Evolutionary conservation across 352 stramenopile species (phyloP).

Genomic region (Globisporangium mamillatum): DNA sequence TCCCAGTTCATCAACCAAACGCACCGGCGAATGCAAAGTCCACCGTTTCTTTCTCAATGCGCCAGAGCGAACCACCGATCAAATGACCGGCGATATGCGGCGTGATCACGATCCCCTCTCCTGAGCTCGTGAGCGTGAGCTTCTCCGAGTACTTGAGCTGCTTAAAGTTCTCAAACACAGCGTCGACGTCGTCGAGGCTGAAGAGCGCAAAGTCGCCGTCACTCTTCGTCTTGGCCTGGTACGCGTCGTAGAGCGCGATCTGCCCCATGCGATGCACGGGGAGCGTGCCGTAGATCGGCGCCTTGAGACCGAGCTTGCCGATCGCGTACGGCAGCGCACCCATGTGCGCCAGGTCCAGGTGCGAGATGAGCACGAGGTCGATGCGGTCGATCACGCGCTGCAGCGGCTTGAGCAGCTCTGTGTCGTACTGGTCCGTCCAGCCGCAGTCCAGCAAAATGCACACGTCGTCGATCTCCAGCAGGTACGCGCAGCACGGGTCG

Average conservation of each 20-base stretch:
- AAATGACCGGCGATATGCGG: slow-evolving; percentile 93
- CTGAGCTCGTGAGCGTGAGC: slow-evolving; percentile 80
- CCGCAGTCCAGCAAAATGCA: slow-evolving; percentile 91
- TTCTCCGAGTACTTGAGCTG: slow-evolving; percentile 96
- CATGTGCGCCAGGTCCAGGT: slow-evolving; percentile 89
- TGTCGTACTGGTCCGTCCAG: slow-evolving; percentile 88
- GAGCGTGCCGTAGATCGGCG: slow-evolving; percentile 92
- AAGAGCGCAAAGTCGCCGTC: slow-evolving; percentile 91
- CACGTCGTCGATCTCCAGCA: slow-evolving; percentile 91
- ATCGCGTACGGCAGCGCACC: slow-evolving; percentile 88
- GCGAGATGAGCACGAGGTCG: slow-evolving; percentile 89
- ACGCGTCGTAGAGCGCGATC: slow-evolving; percentile 95
- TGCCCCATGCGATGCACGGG: slow-evolving; percentile 96
- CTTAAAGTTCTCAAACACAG: slow-evolving; percentile 90
- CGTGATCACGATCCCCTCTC: slow-evolving; percentile 90
- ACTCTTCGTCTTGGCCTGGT: slow-evolving; percentile 90
- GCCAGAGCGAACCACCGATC: slow-evolving; percentile 93
- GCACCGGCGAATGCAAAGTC: neutral
- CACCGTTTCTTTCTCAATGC: slow-evolving; percentile 93
- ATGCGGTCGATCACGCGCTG: slow-evolving; percentile 81
- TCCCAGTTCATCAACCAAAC: neutral
- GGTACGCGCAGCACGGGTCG: slow-evolving; percentile 80
- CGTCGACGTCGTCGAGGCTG: slow-evolving; percentile 92
- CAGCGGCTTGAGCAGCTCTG: slow-evolving; percentile 80
- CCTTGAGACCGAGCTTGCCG: slow-evolving; percentile 77